Evolutionary conservation across 1,139 yeast genomes (phyloP), one percentile per base, ranked within the genome.

Genomic region (Saccharomyces hybrid): DNA sequence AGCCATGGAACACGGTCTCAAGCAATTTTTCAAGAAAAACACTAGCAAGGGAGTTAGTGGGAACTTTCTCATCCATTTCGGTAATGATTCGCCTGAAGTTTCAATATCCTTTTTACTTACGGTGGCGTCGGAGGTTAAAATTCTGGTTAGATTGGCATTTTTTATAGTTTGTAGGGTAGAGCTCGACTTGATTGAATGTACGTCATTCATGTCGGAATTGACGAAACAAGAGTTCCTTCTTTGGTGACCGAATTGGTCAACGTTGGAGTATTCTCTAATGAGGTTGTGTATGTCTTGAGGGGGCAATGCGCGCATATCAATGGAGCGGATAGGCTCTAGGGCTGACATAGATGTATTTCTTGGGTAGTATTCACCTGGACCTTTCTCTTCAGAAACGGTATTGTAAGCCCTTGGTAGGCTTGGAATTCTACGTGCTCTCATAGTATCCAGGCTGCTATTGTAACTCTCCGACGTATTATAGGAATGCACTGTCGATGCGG

Each of bases 1-100:
- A 1, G 91, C 75, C 48, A 83, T 62, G 1, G 95, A 84, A 49
- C 83, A 83, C 0, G 95, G 95, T 14, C 95, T 78, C 47, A 77
- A 64, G 59, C 90, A 78, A 70, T 88, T 89, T 63, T 78, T 78
- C 2, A 76, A n/a, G 56, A 78, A 71, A 51, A 73, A 72, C 5
- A 71, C 63, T 5, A 67, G 34, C 25, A 64, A 60, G 46, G 62
- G 59, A 26, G 69, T 59, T 30, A 70, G 56, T 23, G 67, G 65
- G 51, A 69, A 59, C 46, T 66, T 67, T 52, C 57, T 59, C n/a
- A 68, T 14, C 59, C 64, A 59, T 28, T 49, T 49, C 4, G 71
- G 72, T 27, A 67, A 52, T 25, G 58, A 56, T n/a, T 56, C 50
- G 27, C 69, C 72, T 1, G 72, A 66, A 7, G 62, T 62, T 31